Evolutionary conservation across 2,329 filamentous ascomycete genomes (phyloP).

Genomic region (Alternaria sp.): DNA sequence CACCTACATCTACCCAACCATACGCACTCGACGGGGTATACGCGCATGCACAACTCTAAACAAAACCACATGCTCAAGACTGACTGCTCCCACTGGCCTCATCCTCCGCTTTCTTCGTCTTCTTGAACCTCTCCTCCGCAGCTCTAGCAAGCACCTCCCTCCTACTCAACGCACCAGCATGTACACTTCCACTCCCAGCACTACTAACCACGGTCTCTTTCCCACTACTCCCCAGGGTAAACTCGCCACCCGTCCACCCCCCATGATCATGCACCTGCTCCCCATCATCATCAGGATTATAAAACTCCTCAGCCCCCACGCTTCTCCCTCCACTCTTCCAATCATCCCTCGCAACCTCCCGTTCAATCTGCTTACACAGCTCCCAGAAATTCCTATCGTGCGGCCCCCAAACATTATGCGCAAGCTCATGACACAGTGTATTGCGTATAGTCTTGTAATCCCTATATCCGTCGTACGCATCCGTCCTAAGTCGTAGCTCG

Average conservation of each 20-base stretch:
- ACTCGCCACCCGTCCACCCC: slow-evolving; percentile 54
- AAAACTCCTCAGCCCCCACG: slow-evolving; percentile 46
- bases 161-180: slow-evolving; percentile 65
- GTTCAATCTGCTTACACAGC: slow-evolving; percentile 84
- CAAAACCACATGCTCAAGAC: slow-evolving; percentile 5
- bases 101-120: slow-evolving; percentile 55
- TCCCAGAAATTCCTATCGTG: slow-evolving; percentile 93
- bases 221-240: slow-evolving; percentile 43
- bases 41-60: neutral
- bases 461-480: slow-evolving; percentile 91
- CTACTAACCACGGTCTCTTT: slow-evolving; percentile 32
- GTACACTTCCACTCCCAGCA: slow-evolving; percentile 33
- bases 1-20: neutral
- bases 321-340: slow-evolving; percentile 73
- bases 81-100: slow-evolving; percentile 36
- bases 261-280: slow-evolving; percentile 51
- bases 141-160: slow-evolving; percentile 79
- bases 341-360: slow-evolving; percentile 81
- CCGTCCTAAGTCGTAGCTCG: slow-evolving; percentile 87
- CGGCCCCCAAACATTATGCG: slow-evolving; percentile 86
- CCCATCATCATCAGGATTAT: slow-evolving; percentile 30
- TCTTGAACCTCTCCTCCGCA: slow-evolving; percentile 71
- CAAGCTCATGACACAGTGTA: slow-evolving; percentile 93
- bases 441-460: slow-evolving; percentile 92
- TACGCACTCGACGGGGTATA: slow-evolving; percentile 9